These are phyloP conservation scores for Clavispora asparagi DNA, from an alignment of 805 yeast species.

Conservation along the genomic window DNA sequence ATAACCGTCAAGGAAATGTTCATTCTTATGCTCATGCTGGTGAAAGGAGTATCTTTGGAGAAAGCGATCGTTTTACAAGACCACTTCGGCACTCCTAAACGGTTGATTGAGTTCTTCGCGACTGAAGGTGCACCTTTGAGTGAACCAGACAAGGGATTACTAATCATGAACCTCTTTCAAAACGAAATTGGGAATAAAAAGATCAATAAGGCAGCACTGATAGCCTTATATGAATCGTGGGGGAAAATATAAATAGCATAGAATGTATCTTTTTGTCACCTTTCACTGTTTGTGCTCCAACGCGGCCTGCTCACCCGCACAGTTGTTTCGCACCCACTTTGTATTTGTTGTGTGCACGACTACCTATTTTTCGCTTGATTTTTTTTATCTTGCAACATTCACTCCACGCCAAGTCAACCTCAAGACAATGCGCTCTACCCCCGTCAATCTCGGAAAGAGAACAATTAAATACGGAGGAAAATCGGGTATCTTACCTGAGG, in stretches of 20 bases:
- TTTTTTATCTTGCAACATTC: background rate
- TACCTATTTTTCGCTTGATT: background rate
- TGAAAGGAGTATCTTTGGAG: slow-evolving; percentile 77
- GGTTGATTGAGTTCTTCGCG: slow-evolving; percentile 47
- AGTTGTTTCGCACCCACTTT: background rate
- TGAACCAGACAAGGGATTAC: slow-evolving; percentile 23
- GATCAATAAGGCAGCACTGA: slow-evolving; percentile 48
- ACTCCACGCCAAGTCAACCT: background rate
- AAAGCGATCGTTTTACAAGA: slow-evolving; percentile 77
- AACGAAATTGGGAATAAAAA: slow-evolving; percentile 47
- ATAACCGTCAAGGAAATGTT: slow-evolving; percentile 73
- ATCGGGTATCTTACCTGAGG: slow-evolving; percentile 78
- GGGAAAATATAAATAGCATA: slow-evolving; percentile 22
- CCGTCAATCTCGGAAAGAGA: slow-evolving; percentile 42
- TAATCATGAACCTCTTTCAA: slow-evolving; percentile 25
- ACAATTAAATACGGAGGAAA: slow-evolving; percentile 52
- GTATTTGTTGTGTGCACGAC: background rate
- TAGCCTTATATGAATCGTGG: slow-evolving; percentile 54
- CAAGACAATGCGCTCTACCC: slow-evolving; percentile 9
- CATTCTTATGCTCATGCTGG: slow-evolving; percentile 69
- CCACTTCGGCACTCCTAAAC: slow-evolving; percentile 63
- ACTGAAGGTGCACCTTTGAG: slow-evolving; percentile 13
- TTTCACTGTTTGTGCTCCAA: background rate
- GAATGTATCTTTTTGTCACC: background rate
- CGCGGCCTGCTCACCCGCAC: background rate